phyloP scores from a whole-genome alignment of 2,329 filamentous ascomycete genomes.

The Aschersonia sp. region DNA sequence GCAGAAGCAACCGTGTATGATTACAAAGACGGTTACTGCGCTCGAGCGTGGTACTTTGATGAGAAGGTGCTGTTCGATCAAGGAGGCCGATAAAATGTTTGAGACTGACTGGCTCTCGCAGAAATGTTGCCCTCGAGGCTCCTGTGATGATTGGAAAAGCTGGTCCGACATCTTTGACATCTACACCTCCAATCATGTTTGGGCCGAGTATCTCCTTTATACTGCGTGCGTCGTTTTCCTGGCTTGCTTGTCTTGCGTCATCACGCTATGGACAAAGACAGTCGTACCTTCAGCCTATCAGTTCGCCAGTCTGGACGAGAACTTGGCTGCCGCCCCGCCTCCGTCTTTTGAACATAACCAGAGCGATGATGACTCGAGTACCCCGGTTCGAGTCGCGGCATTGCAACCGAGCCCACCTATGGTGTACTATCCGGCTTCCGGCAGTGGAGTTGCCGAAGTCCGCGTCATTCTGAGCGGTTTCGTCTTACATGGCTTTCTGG shows the following conservation, averaged over 20 bases:
- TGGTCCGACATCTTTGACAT: slow-evolving; percentile 37
- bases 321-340: slow-evolving; percentile 52
- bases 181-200: slow-evolving; percentile 31
- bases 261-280: slow-evolving; percentile 86
- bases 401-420: slow-evolving; percentile 45
- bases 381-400: slow-evolving; percentile 21
- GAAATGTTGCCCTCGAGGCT: slow-evolving; percentile 41
- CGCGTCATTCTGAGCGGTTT: slow-evolving; percentile 97
- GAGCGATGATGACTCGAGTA: slow-evolving; percentile 29
- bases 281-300: slow-evolving; percentile 81
- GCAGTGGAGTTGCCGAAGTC: slow-evolving; percentile 92
- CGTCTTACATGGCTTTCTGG: slow-evolving; percentile 89
- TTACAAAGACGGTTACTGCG: slow-evolving; percentile 80
- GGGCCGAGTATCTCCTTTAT: slow-evolving; percentile 69
- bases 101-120: slow-evolving; percentile 8
- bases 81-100: background rate
- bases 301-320: slow-evolving; percentile 82
- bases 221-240: slow-evolving; percentile 57
- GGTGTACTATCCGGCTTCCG: slow-evolving; percentile 91
- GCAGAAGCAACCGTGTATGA: slow-evolving; percentile 79
- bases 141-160: slow-evolving; percentile 39
- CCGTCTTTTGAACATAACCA: slow-evolving; percentile 21
- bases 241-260: slow-evolving; percentile 55
- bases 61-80: slow-evolving; percentile 36
- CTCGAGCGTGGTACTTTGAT: slow-evolving; percentile 54